Evolutionary conservation across 345 rosid genomes (phyloP).

Genomic region (Viola odorata): DNA sequence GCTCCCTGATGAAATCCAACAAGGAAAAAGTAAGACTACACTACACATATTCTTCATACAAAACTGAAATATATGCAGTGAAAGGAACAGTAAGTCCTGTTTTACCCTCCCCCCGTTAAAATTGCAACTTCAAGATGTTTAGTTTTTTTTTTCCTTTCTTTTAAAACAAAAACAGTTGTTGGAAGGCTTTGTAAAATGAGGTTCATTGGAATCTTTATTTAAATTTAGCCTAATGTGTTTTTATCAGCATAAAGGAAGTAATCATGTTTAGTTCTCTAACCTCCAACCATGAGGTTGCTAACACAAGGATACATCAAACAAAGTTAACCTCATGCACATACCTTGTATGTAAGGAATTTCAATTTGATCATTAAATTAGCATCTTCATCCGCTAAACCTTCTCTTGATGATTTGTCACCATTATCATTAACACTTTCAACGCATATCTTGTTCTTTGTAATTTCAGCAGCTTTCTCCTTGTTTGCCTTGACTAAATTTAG

Average conservation of each 20-base stretch:
- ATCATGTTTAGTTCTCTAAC: not conserved
- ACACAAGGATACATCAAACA: not conserved
- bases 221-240: too few relatives aligned
- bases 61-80: too few relatives aligned
- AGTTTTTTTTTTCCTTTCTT: too few relatives aligned
- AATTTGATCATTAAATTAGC: conserved; percentile 88
- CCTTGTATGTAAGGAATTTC: conserved; percentile 95
- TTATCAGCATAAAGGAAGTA: too few relatives aligned
- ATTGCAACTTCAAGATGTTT: too few relatives aligned
- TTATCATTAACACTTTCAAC: conserved; percentile 35
- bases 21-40: too few relatives aligned
- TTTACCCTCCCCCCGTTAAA: too few relatives aligned
- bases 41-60: too few relatives aligned
- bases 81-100: too few relatives aligned
- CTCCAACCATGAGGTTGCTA: not conserved
- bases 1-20: not conserved
- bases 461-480: conserved; percentile 52
- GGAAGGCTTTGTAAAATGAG: too few relatives aligned
- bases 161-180: too few relatives aligned
- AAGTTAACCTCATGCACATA: conserved; percentile 14
- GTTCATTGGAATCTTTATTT: too few relatives aligned
- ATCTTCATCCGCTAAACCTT: conserved; percentile 76
- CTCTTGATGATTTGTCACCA: conserved; percentile 28
- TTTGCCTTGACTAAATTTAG: conserved; percentile 76
- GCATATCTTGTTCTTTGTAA: conserved; percentile 32